phyloP scores from a whole-genome alignment of 768 basidiomycete species.

The Psilocybe sp. region DNA sequence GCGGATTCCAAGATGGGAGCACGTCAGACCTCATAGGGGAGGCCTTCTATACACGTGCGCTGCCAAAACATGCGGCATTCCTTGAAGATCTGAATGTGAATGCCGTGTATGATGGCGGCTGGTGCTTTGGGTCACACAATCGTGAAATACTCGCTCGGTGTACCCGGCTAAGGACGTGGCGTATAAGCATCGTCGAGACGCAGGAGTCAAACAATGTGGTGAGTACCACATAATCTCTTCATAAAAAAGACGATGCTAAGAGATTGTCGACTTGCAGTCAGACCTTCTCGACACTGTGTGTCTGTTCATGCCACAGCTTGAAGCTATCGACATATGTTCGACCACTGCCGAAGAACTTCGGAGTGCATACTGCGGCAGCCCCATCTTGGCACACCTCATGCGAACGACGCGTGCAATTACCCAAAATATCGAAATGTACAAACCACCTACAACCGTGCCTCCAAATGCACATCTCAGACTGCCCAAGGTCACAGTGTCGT shows the following conservation, averaged over 20 bases:
- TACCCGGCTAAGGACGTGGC: neutral
- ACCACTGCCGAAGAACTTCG: neutral
- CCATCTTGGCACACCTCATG: neutral
- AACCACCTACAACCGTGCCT: neutral
- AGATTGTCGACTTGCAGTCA: neutral
- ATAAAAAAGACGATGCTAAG: neutral
- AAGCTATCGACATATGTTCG: neutral
- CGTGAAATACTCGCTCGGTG: constrained; percentile 2
- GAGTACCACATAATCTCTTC: neutral
- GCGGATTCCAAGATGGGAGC: neutral
- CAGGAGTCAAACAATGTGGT: constrained; percentile 1
- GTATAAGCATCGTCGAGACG: neutral
- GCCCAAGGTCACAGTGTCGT: neutral
- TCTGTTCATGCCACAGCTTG: neutral
- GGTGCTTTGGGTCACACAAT: constrained; percentile 9
- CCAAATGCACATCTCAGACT: neutral
- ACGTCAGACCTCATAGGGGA: constrained; percentile 2
- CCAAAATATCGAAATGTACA: neutral
- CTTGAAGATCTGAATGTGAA: constrained; percentile 3
- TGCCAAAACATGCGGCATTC: constrained; percentile 4
- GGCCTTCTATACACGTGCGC: constrained; percentile 1
- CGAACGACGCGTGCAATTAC: neutral
- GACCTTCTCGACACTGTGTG: neutral
- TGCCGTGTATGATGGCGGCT: constrained; percentile 4
- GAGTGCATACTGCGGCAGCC: neutral